phyloP scores from a whole-genome alignment of 441 rosid genomes.

The Corymbia calophylla region DNA sequence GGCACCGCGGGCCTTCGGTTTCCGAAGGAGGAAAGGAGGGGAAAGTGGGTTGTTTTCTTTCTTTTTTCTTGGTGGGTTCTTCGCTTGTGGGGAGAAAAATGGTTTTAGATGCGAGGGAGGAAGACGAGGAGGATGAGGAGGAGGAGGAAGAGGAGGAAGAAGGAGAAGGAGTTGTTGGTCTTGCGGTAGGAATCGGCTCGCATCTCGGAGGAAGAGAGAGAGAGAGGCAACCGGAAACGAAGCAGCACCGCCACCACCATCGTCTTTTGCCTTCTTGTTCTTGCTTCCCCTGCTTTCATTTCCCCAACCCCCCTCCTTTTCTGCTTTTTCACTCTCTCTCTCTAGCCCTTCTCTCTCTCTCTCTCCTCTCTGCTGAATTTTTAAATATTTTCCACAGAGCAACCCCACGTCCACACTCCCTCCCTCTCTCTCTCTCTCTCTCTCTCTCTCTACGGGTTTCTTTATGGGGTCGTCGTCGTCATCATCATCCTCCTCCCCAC shows the following conservation, averaged over 20 bases:
- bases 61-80: not conserved
- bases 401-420: not conserved
- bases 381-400: not conserved
- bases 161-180: conserved; percentile 36
- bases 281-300: not conserved
- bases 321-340: not conserved
- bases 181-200: conserved; percentile 48
- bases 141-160: conserved; percentile 50
- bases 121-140: conserved; percentile 41
- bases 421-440: not conserved
- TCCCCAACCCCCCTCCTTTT: not conserved
- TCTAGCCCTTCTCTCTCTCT: not conserved
- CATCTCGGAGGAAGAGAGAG: conserved; percentile 32
- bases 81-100: not conserved
- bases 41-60: not conserved
- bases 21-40: not conserved
- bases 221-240: not conserved
- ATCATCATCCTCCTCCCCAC: not conserved
- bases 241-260: not conserved
- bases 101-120: conserved; percentile 47
- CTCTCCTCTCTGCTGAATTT: not conserved
- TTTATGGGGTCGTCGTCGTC: not conserved
- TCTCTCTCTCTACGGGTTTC: not conserved
- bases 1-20: not conserved
- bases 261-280: not conserved